Conservation (phyloP, 1,139 yeast genomes). For the Debaryomyces fabryi region DNA sequence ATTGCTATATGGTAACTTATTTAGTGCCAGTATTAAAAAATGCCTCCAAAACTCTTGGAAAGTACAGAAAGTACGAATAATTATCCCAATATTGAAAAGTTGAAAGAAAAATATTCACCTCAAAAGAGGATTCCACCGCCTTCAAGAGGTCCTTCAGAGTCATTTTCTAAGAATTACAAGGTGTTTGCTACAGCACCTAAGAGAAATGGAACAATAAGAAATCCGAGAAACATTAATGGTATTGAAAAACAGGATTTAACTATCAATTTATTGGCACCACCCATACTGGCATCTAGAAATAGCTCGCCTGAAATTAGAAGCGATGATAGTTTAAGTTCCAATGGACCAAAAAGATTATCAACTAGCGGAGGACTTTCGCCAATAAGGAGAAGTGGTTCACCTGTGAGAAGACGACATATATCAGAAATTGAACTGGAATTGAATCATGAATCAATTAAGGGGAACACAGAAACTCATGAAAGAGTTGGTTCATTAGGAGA, state of each 20-base stretch:
- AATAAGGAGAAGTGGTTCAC: constrained; percentile 41
- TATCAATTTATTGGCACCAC: neutral
- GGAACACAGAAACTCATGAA: neutral
- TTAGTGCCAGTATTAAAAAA: neutral
- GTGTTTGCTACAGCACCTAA: constrained; percentile 15
- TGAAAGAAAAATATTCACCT: constrained; percentile 22
- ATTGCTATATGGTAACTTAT: neutral
- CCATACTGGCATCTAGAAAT: constrained; percentile 4
- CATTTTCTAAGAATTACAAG: constrained; percentile 11
- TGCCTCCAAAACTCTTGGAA: neutral
- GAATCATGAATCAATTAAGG: constrained; percentile 9
- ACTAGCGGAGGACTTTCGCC: constrained; percentile 25
- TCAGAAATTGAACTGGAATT: constrained; percentile 28
- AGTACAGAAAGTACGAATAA: neutral
- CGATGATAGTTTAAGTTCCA: constrained; percentile 4
- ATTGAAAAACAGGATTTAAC: neutral
- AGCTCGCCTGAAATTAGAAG: constrained; percentile 3
- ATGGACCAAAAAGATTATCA: neutral
- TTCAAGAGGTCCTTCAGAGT: constrained; percentile 8
- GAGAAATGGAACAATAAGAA: constrained; percentile 4
- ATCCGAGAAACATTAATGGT: neutral
- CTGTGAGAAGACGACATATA: constrained; percentile 35
- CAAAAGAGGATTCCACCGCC: constrained; percentile 14
- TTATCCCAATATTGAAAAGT: constrained; percentile 15
- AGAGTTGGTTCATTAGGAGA: neutral